Evolutionary conservation across 2,329 filamentous ascomycete genomes (phyloP).

Genomic region (Alternaria incomplexa): DNA sequence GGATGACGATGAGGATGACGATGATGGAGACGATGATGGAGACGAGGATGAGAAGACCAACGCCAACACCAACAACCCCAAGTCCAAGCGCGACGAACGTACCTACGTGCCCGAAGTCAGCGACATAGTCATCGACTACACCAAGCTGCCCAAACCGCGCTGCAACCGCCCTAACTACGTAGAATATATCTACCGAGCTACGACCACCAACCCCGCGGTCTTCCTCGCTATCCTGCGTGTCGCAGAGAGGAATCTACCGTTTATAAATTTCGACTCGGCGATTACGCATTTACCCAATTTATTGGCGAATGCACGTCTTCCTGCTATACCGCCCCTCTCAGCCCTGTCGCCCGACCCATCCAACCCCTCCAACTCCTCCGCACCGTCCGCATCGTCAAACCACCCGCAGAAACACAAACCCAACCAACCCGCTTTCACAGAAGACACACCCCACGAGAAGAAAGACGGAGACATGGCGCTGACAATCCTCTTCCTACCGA

Average conservation of each 20-base stretch:
- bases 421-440: not conserved
- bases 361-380: too few species aligned
- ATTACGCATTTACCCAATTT: slow-evolving; percentile 30
- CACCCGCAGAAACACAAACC: not conserved
- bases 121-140: not conserved
- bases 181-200: slow-evolving; percentile 19
- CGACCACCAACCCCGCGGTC: slow-evolving; percentile 23
- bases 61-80: not conserved
- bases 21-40: too few species aligned
- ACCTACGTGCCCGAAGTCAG: not conserved
- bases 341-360: not conserved
- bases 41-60: not conserved
- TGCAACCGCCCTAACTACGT: not conserved
- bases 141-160: not conserved
- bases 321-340: not conserved
- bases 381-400: not conserved
- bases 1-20: too few species aligned
- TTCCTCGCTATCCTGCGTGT: slow-evolving; percentile 29
- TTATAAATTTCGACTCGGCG: slow-evolving; percentile 23
- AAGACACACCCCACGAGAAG: not conserved
- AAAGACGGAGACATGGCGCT: not conserved
- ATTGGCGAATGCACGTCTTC: not conserved
- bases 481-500: slow-evolving; percentile 21
- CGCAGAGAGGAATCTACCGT: slow-evolving; percentile 24
- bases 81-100: not conserved